These are phyloP conservation scores for Wickerhamiella shivajii DNA, from an alignment of 805 yeast genomes.

Conservation along the genomic window DNA sequence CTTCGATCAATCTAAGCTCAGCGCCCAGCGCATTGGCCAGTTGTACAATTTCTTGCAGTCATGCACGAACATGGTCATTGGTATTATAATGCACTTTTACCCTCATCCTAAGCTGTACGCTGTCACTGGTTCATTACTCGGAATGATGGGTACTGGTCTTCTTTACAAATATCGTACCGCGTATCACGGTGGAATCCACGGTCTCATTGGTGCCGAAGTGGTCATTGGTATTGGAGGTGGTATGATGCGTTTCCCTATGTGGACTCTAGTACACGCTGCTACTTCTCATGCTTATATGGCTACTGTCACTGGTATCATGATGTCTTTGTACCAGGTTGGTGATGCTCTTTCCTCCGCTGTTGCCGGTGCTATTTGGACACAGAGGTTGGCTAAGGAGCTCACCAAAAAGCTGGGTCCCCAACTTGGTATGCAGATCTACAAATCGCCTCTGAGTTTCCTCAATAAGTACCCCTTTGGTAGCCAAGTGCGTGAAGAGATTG, in stretches of 20 bases:
- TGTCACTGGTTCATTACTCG: conserved; percentile 40
- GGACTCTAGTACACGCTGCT: conserved; percentile 44
- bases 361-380: conserved; percentile 62
- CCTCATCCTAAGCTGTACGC: conserved; percentile 46
- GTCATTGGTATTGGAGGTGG: conserved; percentile 63
- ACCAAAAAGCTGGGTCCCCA: conserved; percentile 22
- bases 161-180: conserved; percentile 44
- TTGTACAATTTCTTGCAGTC: conserved; percentile 53
- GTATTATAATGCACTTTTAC: conserved; percentile 35
- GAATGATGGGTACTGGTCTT: conserved; percentile 50
- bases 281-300: conserved; percentile 54
- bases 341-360: conserved; percentile 47
- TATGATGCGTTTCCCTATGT: conserved; percentile 51
- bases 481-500: background rate
- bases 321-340: conserved; percentile 47
- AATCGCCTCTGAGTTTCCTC: background rate
- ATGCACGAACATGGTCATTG: conserved; percentile 43
- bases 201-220: conserved; percentile 51
- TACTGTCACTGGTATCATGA: conserved; percentile 40
- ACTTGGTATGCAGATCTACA: background rate
- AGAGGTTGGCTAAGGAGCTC: conserved; percentile 35
- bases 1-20: conserved; percentile 38
- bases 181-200: conserved; percentile 33
- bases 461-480: background rate
- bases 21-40: conserved; percentile 55